Percentiles rank a stretch among this genome's conserved stretches.
phyloP scores from a whole-genome alignment of 805 yeast genomes.

The Kuraishia capsulata region DNA sequence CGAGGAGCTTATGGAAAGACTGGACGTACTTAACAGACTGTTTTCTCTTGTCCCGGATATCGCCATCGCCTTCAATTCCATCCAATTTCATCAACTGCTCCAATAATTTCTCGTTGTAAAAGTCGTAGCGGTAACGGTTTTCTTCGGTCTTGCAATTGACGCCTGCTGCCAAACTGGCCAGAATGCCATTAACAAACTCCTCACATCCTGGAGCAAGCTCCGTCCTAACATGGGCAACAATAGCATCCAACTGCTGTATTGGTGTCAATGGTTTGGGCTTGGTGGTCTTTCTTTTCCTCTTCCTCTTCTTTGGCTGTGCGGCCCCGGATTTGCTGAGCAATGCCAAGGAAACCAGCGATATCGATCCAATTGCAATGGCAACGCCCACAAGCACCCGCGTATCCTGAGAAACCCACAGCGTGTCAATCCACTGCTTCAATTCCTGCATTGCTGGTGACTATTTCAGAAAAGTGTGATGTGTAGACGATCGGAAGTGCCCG shows the following conservation, averaged over 20 bases:
- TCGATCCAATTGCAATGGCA: neutral
- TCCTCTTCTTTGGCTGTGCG: conserved; percentile 7
- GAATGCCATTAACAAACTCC: neutral
- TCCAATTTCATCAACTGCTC: conserved; percentile 62
- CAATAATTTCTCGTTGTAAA: conserved; percentile 57
- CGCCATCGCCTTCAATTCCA: conserved; percentile 44
- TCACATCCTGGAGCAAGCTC: conserved; percentile 1
- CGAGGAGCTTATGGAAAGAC: conserved; percentile 46
- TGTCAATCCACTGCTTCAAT: no score
- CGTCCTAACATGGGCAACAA: conserved; percentile 8
- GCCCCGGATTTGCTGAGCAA: conserved; percentile 3
- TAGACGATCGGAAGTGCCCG: no score
- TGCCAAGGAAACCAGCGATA: neutral
- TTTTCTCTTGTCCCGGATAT: conserved; percentile 50
- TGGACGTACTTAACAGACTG: conserved; percentile 53
- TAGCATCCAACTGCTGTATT: conserved; percentile 8
- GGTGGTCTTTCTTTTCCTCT: conserved; percentile 6
- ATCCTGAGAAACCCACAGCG: no score
- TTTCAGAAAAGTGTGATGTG: no score
- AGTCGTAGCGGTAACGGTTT: conserved; percentile 37
- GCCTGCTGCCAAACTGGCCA: neutral
- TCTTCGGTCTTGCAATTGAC: conserved; percentile 6
- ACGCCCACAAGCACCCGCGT: neutral
- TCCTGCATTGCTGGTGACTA: no score
- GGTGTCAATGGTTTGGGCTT: conserved; percentile 5